These are phyloP conservation scores for Sphaerulina populicola DNA, from an alignment of 2,329 filamentous ascomycete species.

Conservation along the genomic window DNA sequence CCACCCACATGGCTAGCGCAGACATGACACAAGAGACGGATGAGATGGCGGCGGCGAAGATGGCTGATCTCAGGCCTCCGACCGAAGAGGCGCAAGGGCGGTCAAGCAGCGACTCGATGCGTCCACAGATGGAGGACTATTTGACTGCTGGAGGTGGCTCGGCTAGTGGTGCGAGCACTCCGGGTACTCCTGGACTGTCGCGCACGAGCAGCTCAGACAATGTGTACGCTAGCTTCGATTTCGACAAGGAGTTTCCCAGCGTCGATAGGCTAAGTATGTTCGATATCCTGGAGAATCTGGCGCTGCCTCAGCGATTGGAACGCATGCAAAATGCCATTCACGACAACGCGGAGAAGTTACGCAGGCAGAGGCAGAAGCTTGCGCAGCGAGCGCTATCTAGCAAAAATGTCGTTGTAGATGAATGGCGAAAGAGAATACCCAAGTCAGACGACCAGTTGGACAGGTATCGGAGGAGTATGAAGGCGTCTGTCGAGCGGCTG, in stretches of 20 bases:
- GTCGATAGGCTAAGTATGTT: constrained; percentile 85
- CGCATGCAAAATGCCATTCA: constrained; percentile 77
- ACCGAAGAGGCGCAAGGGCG: constrained; percentile 11
- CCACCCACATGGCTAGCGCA: neutral
- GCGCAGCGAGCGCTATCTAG: constrained; percentile 68
- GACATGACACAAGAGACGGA: constrained; percentile 21
- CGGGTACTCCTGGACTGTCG: constrained; percentile 51
- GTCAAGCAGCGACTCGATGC: constrained; percentile 14
- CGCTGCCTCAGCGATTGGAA: constrained; percentile 80
- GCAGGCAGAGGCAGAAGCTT: constrained; percentile 70
- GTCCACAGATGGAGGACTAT: constrained; percentile 24
- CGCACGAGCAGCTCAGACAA: constrained; percentile 74
- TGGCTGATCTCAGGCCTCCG: constrained; percentile 22
- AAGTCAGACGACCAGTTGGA: constrained; percentile 80
- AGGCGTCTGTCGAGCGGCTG: constrained; percentile 76
- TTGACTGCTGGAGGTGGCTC: constrained; percentile 35
- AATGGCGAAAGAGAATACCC: constrained; percentile 80
- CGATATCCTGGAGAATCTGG: constrained; percentile 87
- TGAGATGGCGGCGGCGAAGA: constrained; percentile 28
- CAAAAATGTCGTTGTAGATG: constrained; percentile 82
- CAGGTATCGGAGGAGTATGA: constrained; percentile 82
- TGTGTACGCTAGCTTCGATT: constrained; percentile 64
- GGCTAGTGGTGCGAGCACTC: constrained; percentile 28
- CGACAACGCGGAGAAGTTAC: constrained; percentile 75
- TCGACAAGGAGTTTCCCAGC: constrained; percentile 78